Evolutionary conservation across 129 eudicot species (phyloP).

Genomic region (Apium graveolens): DNA sequence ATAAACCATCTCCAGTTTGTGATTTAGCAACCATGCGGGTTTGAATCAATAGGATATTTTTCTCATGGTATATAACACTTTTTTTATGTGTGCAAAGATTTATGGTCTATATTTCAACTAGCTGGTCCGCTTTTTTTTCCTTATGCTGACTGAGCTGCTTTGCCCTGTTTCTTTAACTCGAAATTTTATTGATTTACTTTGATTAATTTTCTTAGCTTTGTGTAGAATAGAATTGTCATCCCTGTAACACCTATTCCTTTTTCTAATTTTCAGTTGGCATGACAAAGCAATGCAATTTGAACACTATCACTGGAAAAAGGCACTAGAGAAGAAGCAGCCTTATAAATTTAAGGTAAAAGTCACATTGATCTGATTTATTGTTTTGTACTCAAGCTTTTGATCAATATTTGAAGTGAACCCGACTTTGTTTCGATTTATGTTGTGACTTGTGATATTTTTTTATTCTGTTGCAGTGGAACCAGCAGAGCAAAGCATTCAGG

Average conservation of each 20-base stretch:
- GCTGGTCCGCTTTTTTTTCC: neutral
- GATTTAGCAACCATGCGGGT: neutral
- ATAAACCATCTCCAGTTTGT: neutral
- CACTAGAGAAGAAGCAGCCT: conserved; percentile 49
- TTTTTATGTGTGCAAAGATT: neutral
- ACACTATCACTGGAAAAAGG: conserved; percentile 90
- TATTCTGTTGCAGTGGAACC: conserved; percentile 65
- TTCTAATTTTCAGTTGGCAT: conserved; percentile 63
- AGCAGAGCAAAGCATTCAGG: conserved; percentile 51
- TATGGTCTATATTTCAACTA: neutral
- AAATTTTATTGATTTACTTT: neutral
- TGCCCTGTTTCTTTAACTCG: neutral
- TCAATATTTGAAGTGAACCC: neutral
- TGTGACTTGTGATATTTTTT: neutral
- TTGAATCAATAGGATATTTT: neutral
- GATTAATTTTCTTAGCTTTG: neutral
- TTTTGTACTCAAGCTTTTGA: neutral
- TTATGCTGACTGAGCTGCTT: neutral
- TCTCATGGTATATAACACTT: neutral
- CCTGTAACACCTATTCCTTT: conserved; percentile 2
- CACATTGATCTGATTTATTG: neutral
- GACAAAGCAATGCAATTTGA: conserved; percentile 79
- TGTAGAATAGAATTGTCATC: neutral
- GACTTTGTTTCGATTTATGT: neutral
- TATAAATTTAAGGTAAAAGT: conserved; percentile 58